Evolutionary conservation across 305 asterid species (phyloP), one percentile per base, ranked within the genome.

Genomic region (Fraxinus dipetala): DNA sequence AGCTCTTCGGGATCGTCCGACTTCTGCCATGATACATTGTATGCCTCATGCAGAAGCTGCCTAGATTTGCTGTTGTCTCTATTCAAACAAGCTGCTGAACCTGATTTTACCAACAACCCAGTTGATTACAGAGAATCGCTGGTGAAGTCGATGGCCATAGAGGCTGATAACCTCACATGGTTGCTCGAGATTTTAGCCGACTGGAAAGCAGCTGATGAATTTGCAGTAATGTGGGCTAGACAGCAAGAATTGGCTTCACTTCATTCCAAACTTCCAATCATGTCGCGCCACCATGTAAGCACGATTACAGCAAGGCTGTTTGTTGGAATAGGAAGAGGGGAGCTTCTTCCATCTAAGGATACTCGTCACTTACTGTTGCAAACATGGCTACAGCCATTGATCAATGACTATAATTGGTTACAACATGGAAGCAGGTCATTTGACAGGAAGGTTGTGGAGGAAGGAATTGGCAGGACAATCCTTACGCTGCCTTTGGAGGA

Each of bases 401-500:
- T 96, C 56, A 85, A 81, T 18, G 99, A 96, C 88, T 96, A 96
- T 75, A 87, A 91, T 72, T 94, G 99, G 99, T 83, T 96, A 56
- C 98, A 91, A 34, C 96, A 94, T 5, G 93, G 97, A 5, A 88
- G 93, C 87, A 87, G 98, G 79, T 88, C 95, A 0, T 96, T 96
- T 56, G 99, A 96, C 65, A 83, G 96, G 31, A 90, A 87, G 31
- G 94, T 89, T 24, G 98, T 96, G 75, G 99, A 96, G 91, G 99
- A 94, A 87, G 99, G 99, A 26, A 92, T 96, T 4, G 98, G 99
- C 5, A 84, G 98, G 87, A 93, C 98, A 0, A 90, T 96, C 26
- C 89, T 96, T 22, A 96, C 99, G 1, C 90, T 96, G 16, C 97
- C 99, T 5, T 83, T 96, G 43, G 98, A 96, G 88, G 98, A 96